phyloP scores from a whole-genome alignment of 495 filamentous ascomycete species.

The Lepidopterella palustris region DNA sequence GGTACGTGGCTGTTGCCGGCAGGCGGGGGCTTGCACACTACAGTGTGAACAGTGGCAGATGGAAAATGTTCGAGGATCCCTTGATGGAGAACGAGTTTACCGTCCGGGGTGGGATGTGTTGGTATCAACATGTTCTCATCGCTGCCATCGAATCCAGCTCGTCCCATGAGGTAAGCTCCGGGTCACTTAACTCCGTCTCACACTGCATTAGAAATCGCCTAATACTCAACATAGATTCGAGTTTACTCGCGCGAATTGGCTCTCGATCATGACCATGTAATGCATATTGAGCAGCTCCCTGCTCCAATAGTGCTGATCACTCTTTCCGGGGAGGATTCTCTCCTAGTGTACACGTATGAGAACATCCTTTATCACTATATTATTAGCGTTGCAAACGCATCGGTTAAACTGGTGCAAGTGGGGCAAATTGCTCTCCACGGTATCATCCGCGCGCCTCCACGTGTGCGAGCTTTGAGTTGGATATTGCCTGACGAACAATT shows the following conservation, averaged over 20 bases:
- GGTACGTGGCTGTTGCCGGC: slow-evolving; percentile 94
- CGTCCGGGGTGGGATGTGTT: slow-evolving; percentile 94
- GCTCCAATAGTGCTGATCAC: slow-evolving; percentile 82
- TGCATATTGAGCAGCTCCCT: slow-evolving; percentile 70
- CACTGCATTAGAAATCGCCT: background rate
- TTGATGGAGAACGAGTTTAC: slow-evolving; percentile 81
- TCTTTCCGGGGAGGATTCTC: slow-evolving; percentile 83
- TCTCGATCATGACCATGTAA: slow-evolving; percentile 62
- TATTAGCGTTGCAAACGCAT: slow-evolving; percentile 58
- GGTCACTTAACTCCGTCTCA: background rate
- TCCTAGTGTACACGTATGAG: slow-evolving; percentile 93
- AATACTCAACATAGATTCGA: slow-evolving; percentile 51
- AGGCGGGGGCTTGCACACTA: slow-evolving; percentile 89
- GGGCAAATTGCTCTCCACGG: slow-evolving; percentile 96
- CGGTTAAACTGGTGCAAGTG: slow-evolving; percentile 76
- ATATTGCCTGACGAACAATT: slow-evolving; percentile 88
- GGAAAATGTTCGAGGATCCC: slow-evolving; percentile 86
- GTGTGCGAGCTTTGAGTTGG: slow-evolving; percentile 93
- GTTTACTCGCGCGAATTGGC: slow-evolving; percentile 82
- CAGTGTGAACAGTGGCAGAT: slow-evolving; percentile 86
- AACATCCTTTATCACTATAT: slow-evolving; percentile 95
- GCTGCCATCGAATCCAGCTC: slow-evolving; percentile 84
- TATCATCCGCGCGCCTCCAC: slow-evolving; percentile 85
- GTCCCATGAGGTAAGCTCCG: slow-evolving; percentile 61
- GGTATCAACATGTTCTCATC: slow-evolving; percentile 93